Conservation (phyloP, 176 grass and related monocot species). For the Puya raimondii region DNA sequence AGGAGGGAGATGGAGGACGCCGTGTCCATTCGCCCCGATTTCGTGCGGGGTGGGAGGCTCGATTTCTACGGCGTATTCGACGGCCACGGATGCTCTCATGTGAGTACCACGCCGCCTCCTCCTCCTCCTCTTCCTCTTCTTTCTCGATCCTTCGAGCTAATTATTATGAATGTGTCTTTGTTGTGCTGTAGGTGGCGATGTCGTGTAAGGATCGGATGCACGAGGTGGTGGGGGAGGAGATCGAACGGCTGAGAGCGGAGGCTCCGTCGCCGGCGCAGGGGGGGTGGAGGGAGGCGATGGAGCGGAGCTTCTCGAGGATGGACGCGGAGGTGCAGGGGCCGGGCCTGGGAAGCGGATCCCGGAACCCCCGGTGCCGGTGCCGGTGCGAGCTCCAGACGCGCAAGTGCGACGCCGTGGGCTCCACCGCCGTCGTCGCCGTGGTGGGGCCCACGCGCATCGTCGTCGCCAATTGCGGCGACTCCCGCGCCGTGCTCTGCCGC, state of each 20-base stretch:
- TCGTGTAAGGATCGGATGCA: conserved; percentile 73
- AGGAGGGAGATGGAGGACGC: conserved; percentile 91
- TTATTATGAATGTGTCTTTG: neutral
- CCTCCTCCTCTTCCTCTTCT: neutral
- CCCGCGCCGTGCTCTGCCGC: conserved; percentile 69
- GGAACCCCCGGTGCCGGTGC: conserved; percentile 45
- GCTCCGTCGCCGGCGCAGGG: neutral
- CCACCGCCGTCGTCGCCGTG: conserved; percentile 75
- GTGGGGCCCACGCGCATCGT: conserved; percentile 45
- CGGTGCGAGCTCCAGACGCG: conserved; percentile 61
- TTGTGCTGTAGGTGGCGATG: conserved; percentile 48
- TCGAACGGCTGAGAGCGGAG: neutral
- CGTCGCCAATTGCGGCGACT: conserved; percentile 82
- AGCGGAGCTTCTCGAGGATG: conserved; percentile 74
- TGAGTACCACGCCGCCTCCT: conserved; percentile 14
- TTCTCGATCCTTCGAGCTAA: neutral
- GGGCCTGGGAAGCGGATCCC: neutral
- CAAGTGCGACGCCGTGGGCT: conserved; percentile 80
- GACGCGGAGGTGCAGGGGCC: conserved; percentile 50
- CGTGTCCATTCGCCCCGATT: conserved; percentile 30
- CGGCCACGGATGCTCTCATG: conserved; percentile 94
- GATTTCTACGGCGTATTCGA: conserved; percentile 88
- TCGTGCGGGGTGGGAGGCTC: conserved; percentile 30
- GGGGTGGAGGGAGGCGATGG: conserved; percentile 49
- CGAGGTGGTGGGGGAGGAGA: conserved; percentile 56